Evolutionary conservation across 2,329 filamentous ascomycete genomes (phyloP).

Genomic region (Neofusicoccum sp.): DNA sequence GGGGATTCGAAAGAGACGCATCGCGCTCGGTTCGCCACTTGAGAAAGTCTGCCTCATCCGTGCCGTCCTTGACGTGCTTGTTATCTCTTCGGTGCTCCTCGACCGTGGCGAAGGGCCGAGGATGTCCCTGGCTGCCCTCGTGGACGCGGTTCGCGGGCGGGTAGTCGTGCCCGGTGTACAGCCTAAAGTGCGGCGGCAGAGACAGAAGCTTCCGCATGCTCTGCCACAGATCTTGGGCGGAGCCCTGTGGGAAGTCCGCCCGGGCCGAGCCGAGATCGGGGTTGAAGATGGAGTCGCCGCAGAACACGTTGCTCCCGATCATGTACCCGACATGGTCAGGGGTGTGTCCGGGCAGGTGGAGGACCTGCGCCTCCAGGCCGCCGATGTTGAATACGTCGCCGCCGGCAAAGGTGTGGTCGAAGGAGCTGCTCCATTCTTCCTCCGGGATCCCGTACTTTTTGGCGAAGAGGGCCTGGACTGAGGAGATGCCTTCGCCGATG

Average conservation of each 20-base stretch:
- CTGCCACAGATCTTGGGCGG: slow-evolving; percentile 19
- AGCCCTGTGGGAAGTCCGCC: slow-evolving; percentile 37
- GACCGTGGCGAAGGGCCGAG: slow-evolving; percentile 29
- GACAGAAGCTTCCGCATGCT: slow-evolving; percentile 22
- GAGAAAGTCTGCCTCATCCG: slow-evolving; percentile 31
- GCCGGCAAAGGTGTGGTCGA: slow-evolving; percentile 56
- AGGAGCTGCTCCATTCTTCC: slow-evolving; percentile 47
- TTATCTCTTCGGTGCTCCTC: slow-evolving; percentile 28
- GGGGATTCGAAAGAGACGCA: slow-evolving; percentile 26
- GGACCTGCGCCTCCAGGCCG: slow-evolving; percentile 41
- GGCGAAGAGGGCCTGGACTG: slow-evolving; percentile 54
- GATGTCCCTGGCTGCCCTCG: not conserved
- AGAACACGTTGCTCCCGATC: slow-evolving; percentile 46
- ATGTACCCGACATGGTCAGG: slow-evolving; percentile 61
- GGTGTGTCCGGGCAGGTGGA: slow-evolving; percentile 61
- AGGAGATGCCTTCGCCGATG: slow-evolving; percentile 55
- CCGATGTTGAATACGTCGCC: slow-evolving; percentile 56
- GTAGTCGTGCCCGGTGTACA: slow-evolving; percentile 32
- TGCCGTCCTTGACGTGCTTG: slow-evolving; percentile 31
- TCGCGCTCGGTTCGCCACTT: slow-evolving; percentile 30
- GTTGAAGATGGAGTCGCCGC: slow-evolving; percentile 38
- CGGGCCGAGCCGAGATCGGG: slow-evolving; percentile 34
- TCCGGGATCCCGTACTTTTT: slow-evolving; percentile 47
- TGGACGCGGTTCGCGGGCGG: slow-evolving; percentile 23
- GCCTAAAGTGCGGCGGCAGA: slow-evolving; percentile 23